These are phyloP conservation scores for Protomyces arabidopsidicola DNA, from an alignment of 1,139 yeast species.

Conservation along the genomic window DNA sequence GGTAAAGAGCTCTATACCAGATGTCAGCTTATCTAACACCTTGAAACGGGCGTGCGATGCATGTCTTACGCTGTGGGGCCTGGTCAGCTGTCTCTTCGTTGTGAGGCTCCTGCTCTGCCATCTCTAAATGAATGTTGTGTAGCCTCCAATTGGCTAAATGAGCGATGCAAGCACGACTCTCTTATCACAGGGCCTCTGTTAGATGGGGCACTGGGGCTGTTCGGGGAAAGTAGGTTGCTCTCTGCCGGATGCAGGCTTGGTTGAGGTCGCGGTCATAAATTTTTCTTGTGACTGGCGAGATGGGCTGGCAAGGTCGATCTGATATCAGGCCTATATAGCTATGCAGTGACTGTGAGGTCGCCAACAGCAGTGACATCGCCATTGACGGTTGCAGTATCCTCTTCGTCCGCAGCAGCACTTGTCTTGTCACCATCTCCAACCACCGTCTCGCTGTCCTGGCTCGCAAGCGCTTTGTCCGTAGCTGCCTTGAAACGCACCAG, in stretches of 20 bases:
- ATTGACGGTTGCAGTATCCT: not conserved
- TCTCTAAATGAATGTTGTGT: too few relatives aligned
- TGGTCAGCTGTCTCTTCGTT: not conserved
- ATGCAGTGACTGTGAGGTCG: not conserved
- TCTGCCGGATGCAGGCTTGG: too few relatives aligned
- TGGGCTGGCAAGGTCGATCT: not conserved
- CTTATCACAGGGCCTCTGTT: too few relatives aligned
- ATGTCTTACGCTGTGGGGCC: not conserved
- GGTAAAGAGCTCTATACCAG: constrained; percentile 1
- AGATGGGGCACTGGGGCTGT: too few relatives aligned
- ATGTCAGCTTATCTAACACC: not conserved
- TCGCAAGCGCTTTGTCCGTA: not conserved
- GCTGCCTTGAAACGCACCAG: constrained; percentile 17
- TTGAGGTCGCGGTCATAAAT: too few relatives aligned
- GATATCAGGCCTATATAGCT: too few relatives aligned
- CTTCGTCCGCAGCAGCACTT: not conserved
- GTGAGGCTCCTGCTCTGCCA: too few relatives aligned
- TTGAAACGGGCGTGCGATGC: too few relatives aligned
- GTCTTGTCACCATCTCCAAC: not conserved
- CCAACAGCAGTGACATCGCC: not conserved
- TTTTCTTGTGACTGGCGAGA: too few relatives aligned
- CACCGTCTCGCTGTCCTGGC: not conserved
- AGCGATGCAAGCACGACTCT: too few relatives aligned
- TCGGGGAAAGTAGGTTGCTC: too few relatives aligned
- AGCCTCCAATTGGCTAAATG: too few relatives aligned